Base-by-base conservation (phyloP, 176 grass and related monocot species). In the Areca catechu region DNA sequence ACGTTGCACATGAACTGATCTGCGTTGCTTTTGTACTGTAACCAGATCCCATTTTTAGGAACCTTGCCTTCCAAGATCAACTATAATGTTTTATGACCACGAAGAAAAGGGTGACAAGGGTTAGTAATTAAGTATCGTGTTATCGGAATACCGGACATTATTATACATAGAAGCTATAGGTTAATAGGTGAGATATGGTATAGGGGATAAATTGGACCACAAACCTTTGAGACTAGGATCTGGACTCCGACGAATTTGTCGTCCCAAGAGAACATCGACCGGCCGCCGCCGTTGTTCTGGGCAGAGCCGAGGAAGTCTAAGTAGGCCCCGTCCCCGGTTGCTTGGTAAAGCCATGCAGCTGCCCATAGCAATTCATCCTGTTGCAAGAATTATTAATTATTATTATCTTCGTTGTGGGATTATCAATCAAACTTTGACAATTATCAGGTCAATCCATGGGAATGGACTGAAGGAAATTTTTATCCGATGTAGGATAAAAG, bases 331-430 rank as follows among this genome's bases (percentile, higher is more conserved):
- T 72, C 67, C 0, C 65, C 66, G 58, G 91, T 96, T 53, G 86
- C 80, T 1, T 55, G 57, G 67, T 71, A 81, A 15, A 95, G 91
- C 91, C 86, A 90, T 7, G 58, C 71, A 4, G 86, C 74, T 10
- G 83, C 83, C 86, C 91, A 95, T 17, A 80, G 51, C 65, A 90
- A 70, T 55, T 95, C 86, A 74, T 95, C 91, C 86, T 90, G 74
- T 62, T 16, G 12, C 53, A 24, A 19, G 16, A 27, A 43, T 54
- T 2, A 57, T 51, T n/a, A n/a, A n/a, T n/a, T n/a, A n/a, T n/a
- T n/a, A n/a, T n/a, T n/a, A n/a, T n/a, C n/a, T n/a, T 43, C 5
- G 2, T 12, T 12, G 34, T 43, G 3, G 10, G 2, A 43, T 12
- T 7, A 43, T 43, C 34, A 2, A 14, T 43, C 7, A 43, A 43